Conservation (phyloP, 1,284 basidiomycete genomes). For the Sporisorium graminicola region DNA sequence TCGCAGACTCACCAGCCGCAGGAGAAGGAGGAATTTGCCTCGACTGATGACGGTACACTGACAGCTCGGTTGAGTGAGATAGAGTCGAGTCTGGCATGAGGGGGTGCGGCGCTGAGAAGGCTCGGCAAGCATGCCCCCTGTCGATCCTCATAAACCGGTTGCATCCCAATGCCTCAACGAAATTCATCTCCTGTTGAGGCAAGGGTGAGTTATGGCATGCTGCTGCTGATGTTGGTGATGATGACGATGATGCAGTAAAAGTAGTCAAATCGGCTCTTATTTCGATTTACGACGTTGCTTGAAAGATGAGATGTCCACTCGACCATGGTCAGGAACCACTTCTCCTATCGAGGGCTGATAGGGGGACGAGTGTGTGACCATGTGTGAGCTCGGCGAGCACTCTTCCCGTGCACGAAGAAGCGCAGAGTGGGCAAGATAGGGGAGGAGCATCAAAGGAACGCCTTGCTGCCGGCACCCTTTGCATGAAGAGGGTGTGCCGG, state of each 20-base stretch:
- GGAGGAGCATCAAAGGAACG: not conserved
- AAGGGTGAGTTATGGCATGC: no score
- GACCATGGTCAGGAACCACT: not conserved
- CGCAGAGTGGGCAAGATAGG: not conserved
- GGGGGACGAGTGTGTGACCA: not conserved
- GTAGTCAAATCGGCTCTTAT: no score
- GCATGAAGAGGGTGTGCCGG: constrained; percentile 1
- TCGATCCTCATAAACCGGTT: not conserved
- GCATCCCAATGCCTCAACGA: not conserved
- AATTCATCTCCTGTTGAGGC: not conserved
- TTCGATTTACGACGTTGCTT: no score
- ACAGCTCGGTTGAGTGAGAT: constrained; percentile 1
- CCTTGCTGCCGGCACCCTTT: not conserved
- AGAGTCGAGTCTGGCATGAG: not conserved
- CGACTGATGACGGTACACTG: not conserved
- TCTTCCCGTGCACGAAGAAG: not conserved
- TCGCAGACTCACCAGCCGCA: not conserved
- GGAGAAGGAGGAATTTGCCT: not conserved
- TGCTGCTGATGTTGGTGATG: no score
- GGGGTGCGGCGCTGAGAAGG: not conserved
- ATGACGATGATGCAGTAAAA: no score
- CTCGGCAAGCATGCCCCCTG: not conserved
- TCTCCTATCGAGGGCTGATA: not conserved
- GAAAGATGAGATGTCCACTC: not conserved
- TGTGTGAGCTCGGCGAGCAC: not conserved